A percentile compares a stretch with the other conserved stretches of the same genome.
These are phyloP conservation scores for Camellia sinensis DNA, from an alignment of 148 eudicot species.

Conservation along the genomic window DNA sequence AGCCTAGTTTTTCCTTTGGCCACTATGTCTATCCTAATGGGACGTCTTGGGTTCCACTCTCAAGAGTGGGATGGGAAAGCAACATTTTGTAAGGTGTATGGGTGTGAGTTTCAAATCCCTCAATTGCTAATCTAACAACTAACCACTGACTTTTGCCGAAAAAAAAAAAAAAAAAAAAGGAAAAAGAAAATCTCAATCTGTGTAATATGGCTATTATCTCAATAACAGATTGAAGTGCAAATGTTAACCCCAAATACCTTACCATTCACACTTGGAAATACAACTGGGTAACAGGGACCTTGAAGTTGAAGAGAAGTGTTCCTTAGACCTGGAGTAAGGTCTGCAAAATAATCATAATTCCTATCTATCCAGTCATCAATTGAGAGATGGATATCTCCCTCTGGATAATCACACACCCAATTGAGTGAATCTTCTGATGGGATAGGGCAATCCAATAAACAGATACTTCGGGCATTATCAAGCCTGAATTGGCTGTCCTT, in stretches of 20 bases:
- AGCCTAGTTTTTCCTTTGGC: too few species aligned
- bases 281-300: constrained; percentile 97
- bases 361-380: constrained; percentile 87
- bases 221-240: not conserved
- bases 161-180: too few species aligned
- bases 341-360: constrained; percentile 83
- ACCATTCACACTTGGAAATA: constrained; percentile 97
- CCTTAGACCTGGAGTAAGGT: constrained; percentile 80
- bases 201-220: not conserved
- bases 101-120: too few species aligned
- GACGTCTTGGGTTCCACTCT: too few species aligned
- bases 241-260: constrained; percentile 14
- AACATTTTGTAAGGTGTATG: too few species aligned
- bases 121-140: too few species aligned
- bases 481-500: constrained; percentile 60
- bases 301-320: constrained; percentile 91
- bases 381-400: constrained; percentile 72
- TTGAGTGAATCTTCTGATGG: constrained; percentile 80
- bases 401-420: constrained; percentile 99
- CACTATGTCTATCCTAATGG: too few species aligned
- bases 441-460: constrained; percentile 87
- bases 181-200: not conserved
- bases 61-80: too few species aligned
- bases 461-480: constrained; percentile 78
- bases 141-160: too few species aligned